Evolutionary conservation across 441 rosid species (phyloP), one percentile per base, ranked within the genome.

Genomic region (Aleurites moluccanus): DNA sequence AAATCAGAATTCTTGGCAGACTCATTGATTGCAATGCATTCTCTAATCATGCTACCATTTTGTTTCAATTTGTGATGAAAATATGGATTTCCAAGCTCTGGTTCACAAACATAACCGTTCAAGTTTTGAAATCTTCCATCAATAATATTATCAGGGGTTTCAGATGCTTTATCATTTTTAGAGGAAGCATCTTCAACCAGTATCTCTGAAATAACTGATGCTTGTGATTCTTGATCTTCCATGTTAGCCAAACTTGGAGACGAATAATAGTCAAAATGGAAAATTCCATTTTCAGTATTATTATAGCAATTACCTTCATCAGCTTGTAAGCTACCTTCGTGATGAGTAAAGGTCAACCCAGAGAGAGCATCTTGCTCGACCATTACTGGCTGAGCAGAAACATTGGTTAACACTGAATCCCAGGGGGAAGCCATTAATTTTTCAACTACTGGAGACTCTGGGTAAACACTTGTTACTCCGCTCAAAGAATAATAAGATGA

Each of bases 191-290:
- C 83, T 49, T 86, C 89, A 30, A 69, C 52, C 57, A 73, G 52
- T 75, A 86, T 74, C 69, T 85, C 88, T 21, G 97, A 88, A 80
- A 78, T 73, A 77, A 77, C 80, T 11, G 93, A 91, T 77, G 83
- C 79, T 15, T 79, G 85, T 55, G 92, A 83, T 62, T 84, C 89
- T 69, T 79, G 81, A 53, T 86, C 89, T 80, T 87, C 88, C 73
- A 83, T 57, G 63, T 75, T 33, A 55, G 70, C 72, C 67, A 78
- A 79, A 72, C 78, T 78, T 50, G 82, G 84, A 73, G 86, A 73
- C 23, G 80, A 73, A 53, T 60, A 42, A 64, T 28, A 73, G 49
- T 70, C 78, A 14, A 67, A 64, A 33, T 77, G 23, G 4, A 74
- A 74, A 68, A 60, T 40, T 33, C 25, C 55, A 55, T 70, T 40